Conservation (phyloP, 2,329 filamentous ascomycete genomes). For the Arthroderma sp. region DNA sequence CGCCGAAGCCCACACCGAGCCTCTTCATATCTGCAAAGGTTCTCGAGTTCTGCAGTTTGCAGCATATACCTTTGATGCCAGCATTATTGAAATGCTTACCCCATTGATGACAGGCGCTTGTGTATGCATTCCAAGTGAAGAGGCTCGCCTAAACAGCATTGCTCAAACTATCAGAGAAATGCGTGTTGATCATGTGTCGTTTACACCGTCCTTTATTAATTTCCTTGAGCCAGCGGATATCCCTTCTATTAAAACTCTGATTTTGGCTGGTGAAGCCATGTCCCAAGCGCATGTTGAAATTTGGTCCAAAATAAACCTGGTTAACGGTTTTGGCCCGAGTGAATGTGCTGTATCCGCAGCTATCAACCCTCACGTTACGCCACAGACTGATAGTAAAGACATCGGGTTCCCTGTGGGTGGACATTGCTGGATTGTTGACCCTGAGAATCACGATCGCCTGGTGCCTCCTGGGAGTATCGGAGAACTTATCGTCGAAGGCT, state of each 20-base stretch:
- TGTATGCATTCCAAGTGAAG: conserved; percentile 43
- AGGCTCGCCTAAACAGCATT: conserved; percentile 38
- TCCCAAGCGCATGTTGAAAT: conserved; percentile 28
- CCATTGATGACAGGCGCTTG: conserved; percentile 44
- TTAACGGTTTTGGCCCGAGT: conserved; percentile 34
- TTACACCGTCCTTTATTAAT: conserved; percentile 47
- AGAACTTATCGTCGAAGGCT: conserved; percentile 30
- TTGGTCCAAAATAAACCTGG: conserved; percentile 26
- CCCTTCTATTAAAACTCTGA: conserved; percentile 29
- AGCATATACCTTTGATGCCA: conserved; percentile 44
- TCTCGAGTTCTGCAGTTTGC: conserved; percentile 47
- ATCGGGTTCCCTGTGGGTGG: conserved; percentile 24
- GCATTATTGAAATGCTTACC: conserved; percentile 41
- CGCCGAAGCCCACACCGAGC: conserved; percentile 39
- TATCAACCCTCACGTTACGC: conserved; percentile 21
- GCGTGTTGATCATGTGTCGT: conserved; percentile 40
- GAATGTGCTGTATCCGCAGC: conserved; percentile 27
- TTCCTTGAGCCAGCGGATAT: conserved; percentile 33
- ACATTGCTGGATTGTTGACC: conserved; percentile 28
- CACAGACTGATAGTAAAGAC: conserved; percentile 21
- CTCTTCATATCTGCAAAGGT: conserved; percentile 35
- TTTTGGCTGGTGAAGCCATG: conserved; percentile 37
- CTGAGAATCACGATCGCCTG: conserved; percentile 26
- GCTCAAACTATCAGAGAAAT: conserved; percentile 39
- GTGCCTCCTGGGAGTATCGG: conserved; percentile 30